phyloP scores from a whole-genome alignment of 208 protist species.

The Trichomonas vaginalis region DNA sequence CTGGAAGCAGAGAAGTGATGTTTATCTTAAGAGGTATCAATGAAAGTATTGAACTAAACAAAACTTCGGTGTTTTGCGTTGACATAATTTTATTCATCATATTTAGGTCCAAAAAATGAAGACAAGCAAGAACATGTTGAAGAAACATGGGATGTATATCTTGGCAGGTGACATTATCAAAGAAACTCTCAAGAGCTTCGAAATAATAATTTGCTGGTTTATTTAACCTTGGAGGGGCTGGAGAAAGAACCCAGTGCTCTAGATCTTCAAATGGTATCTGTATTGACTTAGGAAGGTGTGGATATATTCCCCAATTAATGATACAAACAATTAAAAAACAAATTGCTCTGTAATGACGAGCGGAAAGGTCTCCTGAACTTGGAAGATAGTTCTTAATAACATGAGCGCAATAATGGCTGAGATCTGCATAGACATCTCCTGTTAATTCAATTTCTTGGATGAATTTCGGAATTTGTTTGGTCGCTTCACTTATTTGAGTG shows the following conservation, averaged over 20 bases:
- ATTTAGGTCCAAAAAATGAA: background rate
- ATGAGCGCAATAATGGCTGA: background rate
- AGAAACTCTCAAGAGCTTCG: background rate
- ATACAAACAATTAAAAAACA: background rate
- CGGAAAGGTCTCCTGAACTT: background rate
- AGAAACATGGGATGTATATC: background rate
- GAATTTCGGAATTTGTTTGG: background rate
- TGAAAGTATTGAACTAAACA: background rate
- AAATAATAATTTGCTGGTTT: background rate
- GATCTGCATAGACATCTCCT: background rate
- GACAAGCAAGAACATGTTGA: background rate
- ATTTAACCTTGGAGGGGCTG: background rate
- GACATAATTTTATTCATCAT: background rate
- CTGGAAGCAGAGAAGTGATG: background rate
- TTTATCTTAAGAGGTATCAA: background rate
- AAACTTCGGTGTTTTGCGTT: background rate
- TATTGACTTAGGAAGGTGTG: background rate
- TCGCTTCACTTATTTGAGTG: background rate
- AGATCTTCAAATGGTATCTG: background rate
- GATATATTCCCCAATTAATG: slow-evolving; percentile 2
- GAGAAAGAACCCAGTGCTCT: background rate
- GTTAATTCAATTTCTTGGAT: background rate
- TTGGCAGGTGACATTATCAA: background rate
- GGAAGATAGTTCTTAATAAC: background rate
- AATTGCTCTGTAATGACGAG: background rate